phyloP scores from a whole-genome alignment of 108 stramenopile species.

The Skeletonema menzelii region DNA sequence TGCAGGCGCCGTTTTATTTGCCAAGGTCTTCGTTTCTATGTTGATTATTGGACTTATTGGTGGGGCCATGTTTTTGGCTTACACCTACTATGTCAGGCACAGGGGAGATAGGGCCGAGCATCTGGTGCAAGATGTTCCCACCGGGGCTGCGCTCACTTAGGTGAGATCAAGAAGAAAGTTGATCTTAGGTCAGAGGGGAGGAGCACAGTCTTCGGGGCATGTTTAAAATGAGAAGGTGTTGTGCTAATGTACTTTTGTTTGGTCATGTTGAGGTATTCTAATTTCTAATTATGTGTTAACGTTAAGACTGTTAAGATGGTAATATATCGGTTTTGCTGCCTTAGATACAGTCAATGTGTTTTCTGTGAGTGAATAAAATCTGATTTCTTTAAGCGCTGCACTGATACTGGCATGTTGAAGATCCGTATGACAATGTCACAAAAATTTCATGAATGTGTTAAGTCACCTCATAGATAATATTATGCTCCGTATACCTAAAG shows the following conservation, averaged over 20 bases:
- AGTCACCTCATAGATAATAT: too few species aligned
- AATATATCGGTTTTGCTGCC: too few species aligned
- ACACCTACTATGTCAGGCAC: conserved; percentile 66
- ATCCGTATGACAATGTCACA: too few species aligned
- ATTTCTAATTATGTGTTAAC: neutral
- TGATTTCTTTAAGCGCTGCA: too few species aligned
- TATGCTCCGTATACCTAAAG: too few species aligned
- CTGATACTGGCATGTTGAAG: too few species aligned
- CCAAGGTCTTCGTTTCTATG: conserved; percentile 26
- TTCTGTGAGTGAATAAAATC: too few species aligned
- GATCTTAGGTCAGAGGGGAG: neutral
- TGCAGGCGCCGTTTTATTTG: conserved; percentile 20
- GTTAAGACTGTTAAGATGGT: neutral
- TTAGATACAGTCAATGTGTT: too few species aligned
- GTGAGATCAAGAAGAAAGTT: neutral
- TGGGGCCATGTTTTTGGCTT: conserved; percentile 32
- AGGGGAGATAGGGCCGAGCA: conserved; percentile 22
- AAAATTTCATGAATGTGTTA: too few species aligned
- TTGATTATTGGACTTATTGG: conserved; percentile 27
- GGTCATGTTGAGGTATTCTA: neutral
- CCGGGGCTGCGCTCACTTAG: neutral
- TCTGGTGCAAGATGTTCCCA: neutral
- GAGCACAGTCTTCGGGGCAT: neutral
- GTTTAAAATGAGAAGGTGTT: neutral
- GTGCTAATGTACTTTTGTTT: neutral